Percentiles rank a stretch among this genome's conserved stretches.
phyloP scores from a whole-genome alignment of 2,329 filamentous ascomycete genomes.

The Elsinoe necatrix region DNA sequence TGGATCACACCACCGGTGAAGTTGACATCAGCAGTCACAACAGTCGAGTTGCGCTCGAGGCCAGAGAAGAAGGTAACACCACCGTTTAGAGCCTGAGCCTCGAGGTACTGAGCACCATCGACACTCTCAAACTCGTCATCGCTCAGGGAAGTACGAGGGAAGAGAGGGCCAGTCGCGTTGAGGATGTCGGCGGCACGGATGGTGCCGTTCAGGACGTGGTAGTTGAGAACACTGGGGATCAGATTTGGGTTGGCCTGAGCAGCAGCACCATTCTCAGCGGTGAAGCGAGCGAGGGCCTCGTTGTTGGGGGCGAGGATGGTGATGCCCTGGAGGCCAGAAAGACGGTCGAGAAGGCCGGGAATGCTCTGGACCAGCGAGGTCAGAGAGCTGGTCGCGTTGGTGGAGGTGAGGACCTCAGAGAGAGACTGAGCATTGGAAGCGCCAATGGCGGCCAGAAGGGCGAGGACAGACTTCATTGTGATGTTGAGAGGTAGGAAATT shows the following conservation, averaged over 20 bases:
- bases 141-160: constrained; percentile 43
- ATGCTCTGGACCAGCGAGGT: constrained; percentile 23
- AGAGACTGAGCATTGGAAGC: constrained; percentile 19
- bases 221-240: constrained; percentile 43
- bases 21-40: constrained; percentile 38
- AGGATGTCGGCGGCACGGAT: constrained; percentile 33
- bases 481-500: neutral
- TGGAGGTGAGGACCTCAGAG: constrained; percentile 21
- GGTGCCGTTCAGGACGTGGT: constrained; percentile 51
- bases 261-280: constrained; percentile 26
- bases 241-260: constrained; percentile 27
- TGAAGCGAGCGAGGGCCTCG: constrained; percentile 27
- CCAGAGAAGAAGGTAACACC: constrained; percentile 47
- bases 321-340: constrained; percentile 32
- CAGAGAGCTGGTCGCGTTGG: constrained; percentile 23
- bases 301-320: constrained; percentile 53
- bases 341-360: constrained; percentile 26
- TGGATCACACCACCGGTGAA: constrained; percentile 41
- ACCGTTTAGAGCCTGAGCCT: constrained; percentile 35
- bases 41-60: constrained; percentile 41
- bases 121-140: constrained; percentile 49
- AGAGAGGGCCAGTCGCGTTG: constrained; percentile 31
- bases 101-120: constrained; percentile 51
- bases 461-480: constrained; percentile 14
- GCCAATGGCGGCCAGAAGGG: constrained; percentile 14